These are phyloP conservation scores for Hyaloscypha finlandica DNA, from an alignment of 495 filamentous ascomycete genomes.

Conservation along the genomic window DNA sequence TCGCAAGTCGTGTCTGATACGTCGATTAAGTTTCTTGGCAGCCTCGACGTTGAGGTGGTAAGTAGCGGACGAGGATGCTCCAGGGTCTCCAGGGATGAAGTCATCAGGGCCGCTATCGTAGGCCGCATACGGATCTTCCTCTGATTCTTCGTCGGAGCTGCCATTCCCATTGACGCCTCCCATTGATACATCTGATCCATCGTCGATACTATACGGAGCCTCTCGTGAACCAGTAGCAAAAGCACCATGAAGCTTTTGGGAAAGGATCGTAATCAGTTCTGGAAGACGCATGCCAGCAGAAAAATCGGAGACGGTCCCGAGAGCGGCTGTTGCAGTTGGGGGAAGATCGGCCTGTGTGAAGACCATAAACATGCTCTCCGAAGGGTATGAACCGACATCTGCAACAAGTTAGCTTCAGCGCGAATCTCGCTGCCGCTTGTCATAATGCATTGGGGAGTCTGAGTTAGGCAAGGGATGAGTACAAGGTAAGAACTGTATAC, in stretches of 20 bases:
- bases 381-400: constrained; percentile 38
- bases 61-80: constrained; percentile 1
- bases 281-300: constrained; percentile 21
- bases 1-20: constrained; percentile 65
- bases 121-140: constrained; percentile 30
- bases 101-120: constrained; percentile 10
- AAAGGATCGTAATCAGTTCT: constrained; percentile 25
- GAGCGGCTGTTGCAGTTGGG: constrained; percentile 29
- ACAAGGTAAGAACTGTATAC: neutral
- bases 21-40: constrained; percentile 27
- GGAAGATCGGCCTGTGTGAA: constrained; percentile 40
- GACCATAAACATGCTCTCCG: constrained; percentile 36
- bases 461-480: neutral
- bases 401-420: constrained; percentile 27
- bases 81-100: constrained; percentile 23
- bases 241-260: constrained; percentile 30
- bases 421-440: neutral
- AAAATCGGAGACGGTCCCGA: constrained; percentile 26
- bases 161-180: constrained; percentile 35
- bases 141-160: constrained; percentile 29
- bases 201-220: constrained; percentile 38
- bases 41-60: constrained; percentile 2
- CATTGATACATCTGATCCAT: constrained; percentile 38
- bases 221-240: constrained; percentile 38
- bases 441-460: neutral